Evolutionary conservation across 2,329 filamentous ascomycete genomes (phyloP), one percentile per base, ranked within the genome.

Genomic region (Neonectria sp.): DNA sequence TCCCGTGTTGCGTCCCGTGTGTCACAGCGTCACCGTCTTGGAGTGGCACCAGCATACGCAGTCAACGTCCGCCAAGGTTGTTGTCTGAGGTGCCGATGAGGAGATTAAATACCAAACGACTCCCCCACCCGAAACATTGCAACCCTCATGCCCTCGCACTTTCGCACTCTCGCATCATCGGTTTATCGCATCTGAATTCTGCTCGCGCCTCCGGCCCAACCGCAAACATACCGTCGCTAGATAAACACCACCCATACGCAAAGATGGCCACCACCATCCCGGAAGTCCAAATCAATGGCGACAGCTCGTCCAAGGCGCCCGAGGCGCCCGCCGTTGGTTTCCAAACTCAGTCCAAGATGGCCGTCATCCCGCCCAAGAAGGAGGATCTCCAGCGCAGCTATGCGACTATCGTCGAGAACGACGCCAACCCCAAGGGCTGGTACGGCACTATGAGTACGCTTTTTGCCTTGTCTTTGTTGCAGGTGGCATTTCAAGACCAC

Each of bases 321-420:
- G 68, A 66, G 58, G 35, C 52, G 27, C 25, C 71, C 21, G 17
- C 37, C 67, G 35, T 76, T 53, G 86, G 86, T 68, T 87, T 90
- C 79, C 83, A 84, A 53, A 74, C 84, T 13, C 82, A 86, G 78
- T 82, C 82, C 46, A 82, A 90, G 75, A 92, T 95, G 82, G 81
- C 85, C 4, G 95, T 98, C 55, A 89, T 95, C 78, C 95, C 94
- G 25, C 94, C 95, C 17, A 89, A 90, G 67, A 87, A 91, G 75
- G 93, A 95, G 73, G 95, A 98, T 77, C 87, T 98, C 12, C 95
- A 97, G 83, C 91, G 91, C 64, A 93, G 89, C 78, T 96, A 96
- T 80, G 94, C 94, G 7, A 85, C 82, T 60, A 81, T 89, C 60
- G 84, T 90, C 64, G 88, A 86, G 71, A 88, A 90, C 59, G 91